Base-by-base conservation (phyloP, 352 stramenopile species). In the Thalassiosira exigua region DNA sequence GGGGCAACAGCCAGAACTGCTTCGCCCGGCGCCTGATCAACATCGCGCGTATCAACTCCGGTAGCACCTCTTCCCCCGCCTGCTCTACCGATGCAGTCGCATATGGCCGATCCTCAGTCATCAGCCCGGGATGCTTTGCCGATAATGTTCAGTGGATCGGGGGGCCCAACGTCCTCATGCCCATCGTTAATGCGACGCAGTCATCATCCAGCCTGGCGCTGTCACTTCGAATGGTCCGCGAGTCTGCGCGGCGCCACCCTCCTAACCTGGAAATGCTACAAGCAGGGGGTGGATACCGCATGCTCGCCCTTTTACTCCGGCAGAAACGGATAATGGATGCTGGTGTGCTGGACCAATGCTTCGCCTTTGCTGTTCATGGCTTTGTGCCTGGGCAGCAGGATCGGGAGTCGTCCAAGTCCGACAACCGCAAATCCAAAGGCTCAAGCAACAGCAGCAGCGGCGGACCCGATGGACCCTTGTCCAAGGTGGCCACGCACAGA, bases 221-320 rank as follows among this genome's bases (percentile, higher is more conserved):
- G n/a, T 81, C 85, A 29, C 66, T 95, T n/a, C 57, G 85, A 22
- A 77, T 95, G 48, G 86, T 95, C 51, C 32, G 87, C 50, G 82
- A 87, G 51, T 90, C 82, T 54, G 86, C 88, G 27, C 53, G 82
- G 22, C 60, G 84, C 48, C 87, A 94, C 72, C 81, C 81, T 50
- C 87, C 90, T 1, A 95, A 95, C 72, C 66, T 94, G 3, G 87
- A 94, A 78, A 86, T 86, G 60, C 80, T 95, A 42, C 90, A 95
- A 79, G 73, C 81, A 51, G 82, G 82, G 14, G 88, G 87, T 54
- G 88, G 90, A 17, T 95, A 90, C 59, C 56, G 86, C 69, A 91
- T 92, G 62, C 80, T 95, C 29, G 90, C 81, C 7, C 72, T 93
- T 24, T 53, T 94, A 9, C 69, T 95, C 41, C 62, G 87, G 52